phyloP scores from a whole-genome alignment of 768 basidiomycete species.

The Lactifluus volemus region DNA sequence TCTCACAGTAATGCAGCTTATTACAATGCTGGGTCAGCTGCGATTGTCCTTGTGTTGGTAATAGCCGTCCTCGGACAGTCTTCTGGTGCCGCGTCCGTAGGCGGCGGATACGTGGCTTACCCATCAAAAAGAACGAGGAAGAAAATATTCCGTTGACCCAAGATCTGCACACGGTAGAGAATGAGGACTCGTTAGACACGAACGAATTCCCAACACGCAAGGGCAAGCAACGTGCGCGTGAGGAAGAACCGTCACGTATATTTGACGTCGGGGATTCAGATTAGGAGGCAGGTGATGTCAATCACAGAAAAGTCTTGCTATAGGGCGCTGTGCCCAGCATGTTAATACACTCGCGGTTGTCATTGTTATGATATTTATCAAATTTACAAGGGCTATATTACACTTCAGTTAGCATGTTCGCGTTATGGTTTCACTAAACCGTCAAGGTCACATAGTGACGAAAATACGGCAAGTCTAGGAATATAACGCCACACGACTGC shows the following conservation, averaged over 20 bases:
- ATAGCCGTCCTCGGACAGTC: slow-evolving; percentile 59
- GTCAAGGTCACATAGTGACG: slow-evolving; percentile 76
- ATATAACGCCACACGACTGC: slow-evolving; percentile 59
- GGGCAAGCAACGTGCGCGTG: slow-evolving; percentile 30
- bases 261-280: slow-evolving; percentile 41
- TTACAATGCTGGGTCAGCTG: slow-evolving; percentile 87
- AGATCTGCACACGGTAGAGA: slow-evolving; percentile 24
- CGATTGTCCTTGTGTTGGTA: slow-evolving; percentile 73
- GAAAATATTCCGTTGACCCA: slow-evolving; percentile 65
- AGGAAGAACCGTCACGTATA: slow-evolving; percentile 28
- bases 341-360: background rate
- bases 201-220: slow-evolving; percentile 22
- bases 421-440: slow-evolving; percentile 79
- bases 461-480: slow-evolving; percentile 68
- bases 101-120: slow-evolving; percentile 32
- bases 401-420: slow-evolving; percentile 35
- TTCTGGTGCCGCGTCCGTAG: slow-evolving; percentile 68
- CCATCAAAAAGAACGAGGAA: slow-evolving; percentile 36
- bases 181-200: slow-evolving; percentile 12
- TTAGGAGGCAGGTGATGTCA: slow-evolving; percentile 27
- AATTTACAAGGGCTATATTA: background rate
- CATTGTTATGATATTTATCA: background rate
- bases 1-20: slow-evolving; percentile 47
- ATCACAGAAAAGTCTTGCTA: background rate
- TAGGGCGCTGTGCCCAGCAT: background rate